A percentile compares a stretch with the other conserved stretches of the same genome.
phyloP scores from a whole-genome alignment of 805 yeast species.

The Starmerella vitae region DNA sequence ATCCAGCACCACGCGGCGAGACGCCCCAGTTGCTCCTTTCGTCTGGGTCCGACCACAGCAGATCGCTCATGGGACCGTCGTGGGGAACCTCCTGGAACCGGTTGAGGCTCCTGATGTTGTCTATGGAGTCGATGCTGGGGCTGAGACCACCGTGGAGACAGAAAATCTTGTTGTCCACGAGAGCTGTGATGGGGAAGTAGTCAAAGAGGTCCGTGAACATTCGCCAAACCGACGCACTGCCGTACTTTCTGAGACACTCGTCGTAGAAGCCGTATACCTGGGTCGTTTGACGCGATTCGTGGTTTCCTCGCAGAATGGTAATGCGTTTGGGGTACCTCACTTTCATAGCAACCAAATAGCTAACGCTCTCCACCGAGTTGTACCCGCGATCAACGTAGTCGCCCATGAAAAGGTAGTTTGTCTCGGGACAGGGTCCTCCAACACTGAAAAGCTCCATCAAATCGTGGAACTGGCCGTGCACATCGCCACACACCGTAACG shows the following conservation, averaged over 20 bases:
- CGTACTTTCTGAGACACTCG: constrained; percentile 89
- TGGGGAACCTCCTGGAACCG: constrained; percentile 96
- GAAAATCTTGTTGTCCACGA: constrained; percentile 83
- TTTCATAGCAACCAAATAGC: constrained; percentile 86
- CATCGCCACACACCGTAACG: constrained; percentile 94
- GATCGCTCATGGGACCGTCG: constrained; percentile 96
- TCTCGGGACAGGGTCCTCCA: constrained; percentile 91
- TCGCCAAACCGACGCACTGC: constrained; percentile 89
- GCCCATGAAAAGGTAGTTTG: constrained; percentile 75
- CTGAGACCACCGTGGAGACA: constrained; percentile 95
- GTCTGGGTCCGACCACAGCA: constrained; percentile 94
- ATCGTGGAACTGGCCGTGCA: constrained; percentile 94
- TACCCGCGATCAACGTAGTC: constrained; percentile 89
- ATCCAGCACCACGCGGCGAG: constrained; percentile 97
- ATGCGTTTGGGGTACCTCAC: constrained; percentile 85
- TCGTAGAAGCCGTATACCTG: constrained; percentile 95
- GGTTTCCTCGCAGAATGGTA: constrained; percentile 89
- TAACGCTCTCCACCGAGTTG: constrained; percentile 84
- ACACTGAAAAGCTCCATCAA: constrained; percentile 87
- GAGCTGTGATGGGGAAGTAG: constrained; percentile 89
- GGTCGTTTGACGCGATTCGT: constrained; percentile 90
- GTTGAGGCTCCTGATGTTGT: constrained; percentile 83
- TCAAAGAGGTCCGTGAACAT: constrained; percentile 86
- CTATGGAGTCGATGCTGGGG: constrained; percentile 91
- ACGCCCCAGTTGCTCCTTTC: constrained; percentile 98